Conservation (phyloP, 1,284 basidiomycete genomes). For the Meripilus lineatus region DNA sequence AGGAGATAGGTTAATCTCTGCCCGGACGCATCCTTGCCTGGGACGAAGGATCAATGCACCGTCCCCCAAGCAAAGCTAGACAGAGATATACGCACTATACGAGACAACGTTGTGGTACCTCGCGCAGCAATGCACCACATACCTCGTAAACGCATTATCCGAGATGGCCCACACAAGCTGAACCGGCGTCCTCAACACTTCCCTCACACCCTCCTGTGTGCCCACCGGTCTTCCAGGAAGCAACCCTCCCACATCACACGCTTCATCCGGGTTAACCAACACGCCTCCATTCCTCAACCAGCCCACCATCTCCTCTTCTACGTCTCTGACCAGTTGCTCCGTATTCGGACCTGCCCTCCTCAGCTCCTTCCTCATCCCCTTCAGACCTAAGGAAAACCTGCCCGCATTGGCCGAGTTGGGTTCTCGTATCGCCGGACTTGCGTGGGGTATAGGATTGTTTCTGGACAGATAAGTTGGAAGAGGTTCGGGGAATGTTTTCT, state of each 20-base stretch:
- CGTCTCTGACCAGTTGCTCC: slow-evolving; percentile 54
- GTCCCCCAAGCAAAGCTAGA: neutral
- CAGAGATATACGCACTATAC: slow-evolving; percentile 54
- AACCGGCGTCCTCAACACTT: slow-evolving; percentile 59
- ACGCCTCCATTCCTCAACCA: slow-evolving; percentile 61
- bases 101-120: slow-evolving; percentile 73
- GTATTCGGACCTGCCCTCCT: slow-evolving; percentile 56
- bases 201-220: slow-evolving; percentile 48
- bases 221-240: slow-evolving; percentile 44
- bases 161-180: slow-evolving; percentile 67
- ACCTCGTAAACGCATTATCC: slow-evolving; percentile 68
- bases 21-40: slow-evolving; percentile 65
- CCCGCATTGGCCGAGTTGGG: slow-evolving; percentile 61
- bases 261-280: slow-evolving; percentile 46
- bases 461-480: slow-evolving; percentile 66
- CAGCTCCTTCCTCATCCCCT: slow-evolving; percentile 65
- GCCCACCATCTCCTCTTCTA: slow-evolving; percentile 57
- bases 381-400: slow-evolving; percentile 68
- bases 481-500: slow-evolving; percentile 68
- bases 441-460: slow-evolving; percentile 45
- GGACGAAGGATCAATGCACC: neutral
- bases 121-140: slow-evolving; percentile 76
- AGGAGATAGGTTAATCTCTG: slow-evolving; percentile 71
- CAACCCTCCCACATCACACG: slow-evolving; percentile 21
- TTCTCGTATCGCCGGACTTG: slow-evolving; percentile 36